A percentile compares a stretch with the other conserved stretches of the same genome.
Evolutionary conservation across 129 eudicot species (phyloP).

Genomic region (Chrysanthemum seticuspe): DNA sequence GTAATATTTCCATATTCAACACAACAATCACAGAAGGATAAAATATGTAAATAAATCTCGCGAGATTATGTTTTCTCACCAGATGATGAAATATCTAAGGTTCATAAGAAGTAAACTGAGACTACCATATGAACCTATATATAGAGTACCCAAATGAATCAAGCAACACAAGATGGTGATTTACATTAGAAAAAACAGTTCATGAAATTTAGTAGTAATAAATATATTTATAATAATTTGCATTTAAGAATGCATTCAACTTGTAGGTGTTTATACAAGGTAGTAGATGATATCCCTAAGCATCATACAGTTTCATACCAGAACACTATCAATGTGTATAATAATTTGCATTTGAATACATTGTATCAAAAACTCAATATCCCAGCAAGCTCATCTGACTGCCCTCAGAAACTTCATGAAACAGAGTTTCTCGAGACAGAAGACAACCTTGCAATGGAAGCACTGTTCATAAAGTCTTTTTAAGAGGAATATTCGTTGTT

Average conservation of each 20-base stretch:
- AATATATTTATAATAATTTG: background rate
- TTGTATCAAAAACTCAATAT: no score
- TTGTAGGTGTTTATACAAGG: no score
- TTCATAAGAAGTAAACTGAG: constrained; percentile 7
- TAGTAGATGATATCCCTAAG: no score
- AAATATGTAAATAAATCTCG: background rate
- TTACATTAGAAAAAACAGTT: background rate
- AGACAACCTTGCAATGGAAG: no score
- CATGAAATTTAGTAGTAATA: background rate
- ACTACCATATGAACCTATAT: background rate
- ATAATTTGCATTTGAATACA: no score
- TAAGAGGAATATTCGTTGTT: no score
- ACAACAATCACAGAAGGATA: background rate
- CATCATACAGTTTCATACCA: no score
- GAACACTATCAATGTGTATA: no score
- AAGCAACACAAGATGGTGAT: background rate
- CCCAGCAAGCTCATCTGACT: no score
- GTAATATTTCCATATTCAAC: background rate
- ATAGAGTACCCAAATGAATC: background rate
- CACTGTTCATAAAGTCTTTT: no score
- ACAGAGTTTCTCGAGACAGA: no score
- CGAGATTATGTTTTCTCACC: background rate
- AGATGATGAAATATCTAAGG: constrained; percentile 1
- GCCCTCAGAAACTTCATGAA: no score
- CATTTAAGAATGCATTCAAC: constrained; percentile 4